These are phyloP conservation scores for Stipa capillata DNA, from an alignment of 176 grass and related monocot species.

Conservation along the genomic window DNA sequence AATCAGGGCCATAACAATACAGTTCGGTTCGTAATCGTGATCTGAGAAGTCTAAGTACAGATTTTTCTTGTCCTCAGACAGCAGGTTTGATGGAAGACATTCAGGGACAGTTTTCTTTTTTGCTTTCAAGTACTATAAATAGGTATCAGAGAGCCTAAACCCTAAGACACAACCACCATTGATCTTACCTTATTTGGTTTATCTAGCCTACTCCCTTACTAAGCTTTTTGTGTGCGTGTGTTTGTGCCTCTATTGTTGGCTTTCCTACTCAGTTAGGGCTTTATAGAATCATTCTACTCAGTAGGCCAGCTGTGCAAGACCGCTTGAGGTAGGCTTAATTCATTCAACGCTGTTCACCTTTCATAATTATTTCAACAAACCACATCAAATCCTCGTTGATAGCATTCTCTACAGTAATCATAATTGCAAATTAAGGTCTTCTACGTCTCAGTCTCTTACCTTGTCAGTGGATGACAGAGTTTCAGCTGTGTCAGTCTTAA, in stretches of 20 bases:
- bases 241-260: neutral
- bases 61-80: neutral
- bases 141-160: neutral
- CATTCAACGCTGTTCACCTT: neutral
- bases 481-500: conserved; percentile 54
- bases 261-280: neutral
- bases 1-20: neutral
- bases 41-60: too few relatives aligned
- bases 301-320: neutral
- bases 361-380: neutral
- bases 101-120: neutral
- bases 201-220: neutral
- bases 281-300: neutral
- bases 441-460: conserved; percentile 17
- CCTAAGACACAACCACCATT: neutral
- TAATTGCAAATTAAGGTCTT: neutral
- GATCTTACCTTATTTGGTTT: neutral
- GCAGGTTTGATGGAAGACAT: neutral
- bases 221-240: too few relatives aligned
- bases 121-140: neutral
- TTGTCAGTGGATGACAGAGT: conserved; percentile 57
- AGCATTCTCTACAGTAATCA: neutral
- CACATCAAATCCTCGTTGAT: neutral
- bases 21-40: neutral
- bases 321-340: neutral